A percentile compares a stretch with the other conserved stretches of the same genome.
Conservation (phyloP, 192 early-diverging fungal species). For the Chytriomyces confervae region DNA sequence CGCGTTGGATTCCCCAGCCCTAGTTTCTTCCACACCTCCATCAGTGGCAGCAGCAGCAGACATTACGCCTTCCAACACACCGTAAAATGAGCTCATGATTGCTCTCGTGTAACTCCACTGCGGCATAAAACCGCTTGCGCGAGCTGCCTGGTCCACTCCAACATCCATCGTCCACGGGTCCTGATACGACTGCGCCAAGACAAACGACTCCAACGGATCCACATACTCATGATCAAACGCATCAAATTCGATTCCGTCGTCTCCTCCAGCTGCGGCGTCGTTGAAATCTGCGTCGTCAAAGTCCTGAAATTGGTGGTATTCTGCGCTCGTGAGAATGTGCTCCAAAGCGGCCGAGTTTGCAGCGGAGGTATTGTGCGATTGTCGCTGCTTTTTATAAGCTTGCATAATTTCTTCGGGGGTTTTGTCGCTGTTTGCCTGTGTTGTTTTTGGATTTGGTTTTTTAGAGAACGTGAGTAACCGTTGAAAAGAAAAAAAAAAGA, state of each 20-base stretch:
- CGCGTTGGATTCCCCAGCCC: not conserved
- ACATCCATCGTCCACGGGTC: constrained; percentile 31
- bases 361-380: not conserved
- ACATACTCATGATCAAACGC: constrained; percentile 58
- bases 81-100: constrained; percentile 31
- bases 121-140: constrained; percentile 20
- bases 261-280: not conserved
- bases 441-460: not conserved
- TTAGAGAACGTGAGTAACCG: not conserved
- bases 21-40: not conserved
- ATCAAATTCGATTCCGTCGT: constrained; percentile 51
- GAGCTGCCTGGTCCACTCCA: not conserved
- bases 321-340: constrained; percentile 22
- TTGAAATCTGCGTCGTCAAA: constrained; percentile 28
- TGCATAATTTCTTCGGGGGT: constrained; percentile 38
- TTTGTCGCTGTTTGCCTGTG: constrained; percentile 43
- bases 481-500: not conserved
- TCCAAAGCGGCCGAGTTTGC: constrained; percentile 28
- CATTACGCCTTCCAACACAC: constrained; percentile 21
- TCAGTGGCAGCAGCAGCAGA: not conserved
- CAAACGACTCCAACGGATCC: constrained; percentile 39
- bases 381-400: constrained; percentile 13
- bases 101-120: constrained; percentile 31
- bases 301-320: constrained; percentile 4
- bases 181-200: constrained; percentile 24